Evolutionary conservation across 805 yeast genomes (phyloP), one percentile per base, ranked within the genome.

Genomic region (Nakazawaea sp.): DNA sequence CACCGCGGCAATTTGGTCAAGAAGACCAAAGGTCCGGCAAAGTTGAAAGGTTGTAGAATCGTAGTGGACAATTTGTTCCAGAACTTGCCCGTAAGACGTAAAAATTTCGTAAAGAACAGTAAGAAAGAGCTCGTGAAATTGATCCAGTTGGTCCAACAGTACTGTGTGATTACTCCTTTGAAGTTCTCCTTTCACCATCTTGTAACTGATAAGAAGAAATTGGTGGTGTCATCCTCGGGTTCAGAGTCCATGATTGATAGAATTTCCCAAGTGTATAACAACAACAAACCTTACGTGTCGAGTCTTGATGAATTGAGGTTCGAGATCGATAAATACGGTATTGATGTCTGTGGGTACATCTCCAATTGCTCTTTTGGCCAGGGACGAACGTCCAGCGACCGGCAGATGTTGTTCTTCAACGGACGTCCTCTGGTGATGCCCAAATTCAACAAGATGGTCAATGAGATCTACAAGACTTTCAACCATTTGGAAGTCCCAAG

Each of bases 351-450:
- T 4, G 98, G 98, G 0, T 68, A 56, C 42, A 66, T 90, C 1
- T 88, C 97, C 0, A 75, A 78, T 47, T 76, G 78, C 28, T 78
- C 92, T 0, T 80, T 82, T 56, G 96, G 96, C 0, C 68, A 77
- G 52, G 90, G 92, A 1, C 61, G 95, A 29, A 66, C 77, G 1
- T 59, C 81, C 2, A 62, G 71, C 12, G 96, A 88, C 54, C 66
- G 95, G 24, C 98, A 90, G 53, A 70, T 72, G 35, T 46, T 84
- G 28, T 89, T 61, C 48, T 67, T 92, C 20, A 92, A 92, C 52
- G 65, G 66, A 17, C 61, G 98, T 41, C 98, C 97, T 0, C 75
- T 86, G 3, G 50, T 56, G 2, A 63, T 80, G 44, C 74, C 77
- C 13, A 61, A 65, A 23, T 51, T 89, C 13, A 45, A 64, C 2